phyloP scores from a whole-genome alignment of 805 yeast genomes.

The Allodekkera sacchari region DNA sequence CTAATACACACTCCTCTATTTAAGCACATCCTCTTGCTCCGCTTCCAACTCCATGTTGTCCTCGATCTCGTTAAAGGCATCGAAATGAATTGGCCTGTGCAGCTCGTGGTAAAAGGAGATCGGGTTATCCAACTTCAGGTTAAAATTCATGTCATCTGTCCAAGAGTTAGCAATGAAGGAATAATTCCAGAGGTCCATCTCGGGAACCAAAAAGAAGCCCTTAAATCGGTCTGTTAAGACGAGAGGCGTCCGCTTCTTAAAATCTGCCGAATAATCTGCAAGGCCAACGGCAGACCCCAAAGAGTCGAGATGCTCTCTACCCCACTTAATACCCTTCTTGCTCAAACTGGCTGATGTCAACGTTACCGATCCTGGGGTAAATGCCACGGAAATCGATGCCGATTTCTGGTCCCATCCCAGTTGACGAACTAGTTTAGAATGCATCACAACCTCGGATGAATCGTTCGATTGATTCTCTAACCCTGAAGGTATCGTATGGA shows the following conservation, averaged over 20 bases:
- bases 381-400: slow-evolving; percentile 56
- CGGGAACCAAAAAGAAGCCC: slow-evolving; percentile 86
- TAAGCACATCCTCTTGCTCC: slow-evolving; percentile 58
- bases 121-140: slow-evolving; percentile 71
- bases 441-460: slow-evolving; percentile 63
- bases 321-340: slow-evolving; percentile 74
- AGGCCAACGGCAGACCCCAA: slow-evolving; percentile 55
- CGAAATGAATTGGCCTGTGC: slow-evolving; percentile 86
- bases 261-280: slow-evolving; percentile 55
- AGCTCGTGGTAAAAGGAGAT: slow-evolving; percentile 72
- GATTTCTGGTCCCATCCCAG: slow-evolving; percentile 34
- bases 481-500: slow-evolving; percentile 80
- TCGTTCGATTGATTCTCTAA: slow-evolving; percentile 41
- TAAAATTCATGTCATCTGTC: slow-evolving; percentile 52
- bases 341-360: slow-evolving; percentile 56
- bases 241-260: slow-evolving; percentile 57
- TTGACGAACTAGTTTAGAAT: slow-evolving; percentile 33
- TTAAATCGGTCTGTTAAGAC: slow-evolving; percentile 63
- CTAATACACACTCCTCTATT: slow-evolving; percentile 18
- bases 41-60: slow-evolving; percentile 48
- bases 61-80: slow-evolving; percentile 61
- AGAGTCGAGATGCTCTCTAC: slow-evolving; percentile 48
- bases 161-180: slow-evolving; percentile 83
- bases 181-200: slow-evolving; percentile 81
- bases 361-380: slow-evolving; percentile 80